phyloP scores from a whole-genome alignment of 306 rosid genomes.

The Quercus cerris region DNA sequence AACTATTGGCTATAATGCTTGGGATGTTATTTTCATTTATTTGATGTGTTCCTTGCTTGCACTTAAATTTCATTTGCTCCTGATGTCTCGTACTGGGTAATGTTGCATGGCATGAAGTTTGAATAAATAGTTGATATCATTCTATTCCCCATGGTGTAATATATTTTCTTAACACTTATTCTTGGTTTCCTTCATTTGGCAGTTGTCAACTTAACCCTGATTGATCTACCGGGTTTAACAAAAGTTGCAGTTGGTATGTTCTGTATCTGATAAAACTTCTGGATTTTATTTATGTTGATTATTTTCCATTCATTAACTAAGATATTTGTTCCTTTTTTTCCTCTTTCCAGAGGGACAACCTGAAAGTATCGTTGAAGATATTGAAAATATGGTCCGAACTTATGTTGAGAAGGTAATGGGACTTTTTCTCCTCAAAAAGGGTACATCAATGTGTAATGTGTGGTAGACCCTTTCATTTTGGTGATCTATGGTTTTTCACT shows the following conservation, averaged over 20 bases:
- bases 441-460: background rate
- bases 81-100: background rate
- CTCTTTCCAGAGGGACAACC: constrained; percentile 85
- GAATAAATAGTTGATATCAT: background rate
- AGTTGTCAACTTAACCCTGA: constrained; percentile 95
- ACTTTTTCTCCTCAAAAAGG: background rate
- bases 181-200: constrained; percentile 33
- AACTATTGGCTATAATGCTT: too few relatives aligned
- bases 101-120: background rate
- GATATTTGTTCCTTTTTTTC: background rate
- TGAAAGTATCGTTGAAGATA: constrained; percentile 85
- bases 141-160: background rate
- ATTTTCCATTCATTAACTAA: background rate
- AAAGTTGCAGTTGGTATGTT: constrained; percentile 92
- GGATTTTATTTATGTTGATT: background rate
- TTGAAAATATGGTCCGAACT: constrained; percentile 82
- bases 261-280: background rate
- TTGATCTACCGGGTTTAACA: constrained; percentile 96
- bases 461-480: background rate
- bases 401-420: constrained; percentile 79
- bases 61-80: background rate
- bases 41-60: background rate
- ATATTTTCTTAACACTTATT: background rate
- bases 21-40: background rate
- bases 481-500: background rate